A percentile compares a stretch with the other conserved stretches of the same genome.
These are phyloP conservation scores for Magnaporthiopsis incrustans DNA, from an alignment of 2,329 filamentous ascomycete genomes.

Conservation along the genomic window DNA sequence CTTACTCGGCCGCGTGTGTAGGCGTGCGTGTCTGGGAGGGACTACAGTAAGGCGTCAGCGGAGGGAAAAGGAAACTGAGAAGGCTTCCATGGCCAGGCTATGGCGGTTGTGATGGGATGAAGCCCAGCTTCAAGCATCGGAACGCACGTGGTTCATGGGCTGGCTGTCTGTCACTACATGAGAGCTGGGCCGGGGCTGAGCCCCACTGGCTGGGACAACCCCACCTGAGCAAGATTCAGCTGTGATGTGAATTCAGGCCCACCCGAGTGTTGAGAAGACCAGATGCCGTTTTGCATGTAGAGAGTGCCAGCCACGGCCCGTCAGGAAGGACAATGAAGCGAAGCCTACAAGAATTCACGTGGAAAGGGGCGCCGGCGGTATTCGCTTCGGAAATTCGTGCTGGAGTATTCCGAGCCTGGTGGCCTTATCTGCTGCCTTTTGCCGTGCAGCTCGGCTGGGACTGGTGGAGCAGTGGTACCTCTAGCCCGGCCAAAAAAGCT, in stretches of 20 bases:
- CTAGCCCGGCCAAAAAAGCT: background rate
- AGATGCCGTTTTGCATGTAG: no score
- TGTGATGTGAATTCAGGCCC: background rate
- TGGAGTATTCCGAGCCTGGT: background rate
- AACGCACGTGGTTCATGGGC: no score
- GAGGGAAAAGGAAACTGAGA: background rate
- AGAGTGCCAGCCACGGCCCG: no score
- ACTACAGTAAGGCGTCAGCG: background rate
- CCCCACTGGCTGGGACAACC: background rate
- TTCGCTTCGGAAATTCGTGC: background rate
- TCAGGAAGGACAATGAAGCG: no score
- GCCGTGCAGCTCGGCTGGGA: background rate
- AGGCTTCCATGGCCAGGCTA: background rate
- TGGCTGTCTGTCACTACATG: no score
- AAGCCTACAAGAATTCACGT: no score
- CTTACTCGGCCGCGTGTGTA: background rate
- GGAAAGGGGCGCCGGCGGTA: background rate
- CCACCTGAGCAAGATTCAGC: background rate
- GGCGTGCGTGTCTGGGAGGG: background rate
- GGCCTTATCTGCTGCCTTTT: background rate
- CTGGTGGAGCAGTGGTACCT: background rate
- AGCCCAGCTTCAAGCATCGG: background rate
- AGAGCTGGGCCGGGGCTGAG: background rate
- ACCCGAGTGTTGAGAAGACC: no score
- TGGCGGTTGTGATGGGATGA: background rate